These are phyloP conservation scores for Eucalyptus polyanthemos DNA, from an alignment of 345 rosid species.

Conservation along the genomic window DNA sequence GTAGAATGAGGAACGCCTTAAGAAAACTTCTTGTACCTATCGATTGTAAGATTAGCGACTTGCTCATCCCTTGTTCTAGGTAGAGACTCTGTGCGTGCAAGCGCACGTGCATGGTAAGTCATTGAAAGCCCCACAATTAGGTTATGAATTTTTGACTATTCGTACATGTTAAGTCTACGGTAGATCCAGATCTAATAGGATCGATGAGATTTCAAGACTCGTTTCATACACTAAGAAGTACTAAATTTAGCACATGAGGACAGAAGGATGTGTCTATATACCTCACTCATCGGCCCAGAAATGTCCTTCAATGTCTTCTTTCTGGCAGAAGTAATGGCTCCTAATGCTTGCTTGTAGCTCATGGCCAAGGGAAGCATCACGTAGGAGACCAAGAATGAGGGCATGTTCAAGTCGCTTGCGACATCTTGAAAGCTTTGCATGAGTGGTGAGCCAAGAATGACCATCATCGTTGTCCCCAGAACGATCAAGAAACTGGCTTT, in stretches of 20 bases:
- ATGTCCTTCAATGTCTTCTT: constrained; percentile 11
- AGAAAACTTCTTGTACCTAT: not conserved
- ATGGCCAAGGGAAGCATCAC: constrained; percentile 28
- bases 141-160: not conserved
- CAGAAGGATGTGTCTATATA: not conserved
- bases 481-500: constrained; percentile 9
- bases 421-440: constrained; percentile 8
- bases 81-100: not conserved
- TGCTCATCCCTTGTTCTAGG: not conserved
- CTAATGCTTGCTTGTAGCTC: constrained; percentile 5
- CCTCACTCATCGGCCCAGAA: constrained; percentile 38
- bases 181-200: not conserved
- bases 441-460: constrained; percentile 14
- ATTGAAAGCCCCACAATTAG: not conserved
- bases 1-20: not conserved
- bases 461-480: constrained; percentile 14
- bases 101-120: not conserved
- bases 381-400: constrained; percentile 28
- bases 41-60: not conserved
- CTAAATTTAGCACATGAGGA: not conserved
- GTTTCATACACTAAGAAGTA: not conserved
- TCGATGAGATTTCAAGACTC: not conserved
- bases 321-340: constrained; percentile 10
- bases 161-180: not conserved
- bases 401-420: constrained; percentile 5